These are phyloP conservation scores for Boletus pseudo-olivaceus DNA, from an alignment of 768 basidiomycete genomes.

Conservation along the genomic window DNA sequence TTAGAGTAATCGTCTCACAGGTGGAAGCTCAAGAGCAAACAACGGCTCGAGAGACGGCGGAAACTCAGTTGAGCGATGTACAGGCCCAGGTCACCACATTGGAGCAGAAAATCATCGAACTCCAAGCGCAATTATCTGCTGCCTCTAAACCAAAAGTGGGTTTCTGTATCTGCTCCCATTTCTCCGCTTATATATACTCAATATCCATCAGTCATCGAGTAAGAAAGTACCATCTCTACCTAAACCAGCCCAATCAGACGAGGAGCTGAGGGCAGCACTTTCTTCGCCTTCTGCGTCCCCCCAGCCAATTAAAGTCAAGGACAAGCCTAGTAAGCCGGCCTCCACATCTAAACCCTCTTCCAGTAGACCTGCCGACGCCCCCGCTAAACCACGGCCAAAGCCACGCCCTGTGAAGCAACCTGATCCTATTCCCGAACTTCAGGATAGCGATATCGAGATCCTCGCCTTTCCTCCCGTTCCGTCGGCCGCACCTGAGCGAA, in stretches of 20 bases:
- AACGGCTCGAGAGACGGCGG: slow-evolving; percentile 34
- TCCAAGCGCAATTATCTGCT: slow-evolving; percentile 42
- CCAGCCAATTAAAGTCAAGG: slow-evolving; percentile 11
- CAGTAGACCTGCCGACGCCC: slow-evolving; percentile 11
- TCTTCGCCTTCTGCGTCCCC: slow-evolving; percentile 16
- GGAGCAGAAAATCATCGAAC: slow-evolving; percentile 42
- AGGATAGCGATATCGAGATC: slow-evolving; percentile 34
- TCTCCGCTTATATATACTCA: background rate
- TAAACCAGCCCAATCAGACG: slow-evolving; percentile 15
- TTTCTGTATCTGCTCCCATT: slow-evolving; percentile 6
- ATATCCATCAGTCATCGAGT: slow-evolving; percentile 8
- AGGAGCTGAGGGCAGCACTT: slow-evolving; percentile 21
- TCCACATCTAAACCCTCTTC: slow-evolving; percentile 20
- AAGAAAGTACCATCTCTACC: slow-evolving; percentile 10
- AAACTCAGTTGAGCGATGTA: slow-evolving; percentile 35
- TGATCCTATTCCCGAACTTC: slow-evolving; percentile 14
- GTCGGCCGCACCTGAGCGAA: slow-evolving; percentile 20
- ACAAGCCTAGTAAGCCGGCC: slow-evolving; percentile 10
- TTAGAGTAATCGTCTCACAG: slow-evolving; percentile 28
- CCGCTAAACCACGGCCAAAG: slow-evolving; percentile 25
- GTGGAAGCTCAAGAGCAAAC: slow-evolving; percentile 36
- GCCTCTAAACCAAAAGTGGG: slow-evolving; percentile 31
- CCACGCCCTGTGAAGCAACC: slow-evolving; percentile 14
- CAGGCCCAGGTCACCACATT: slow-evolving; percentile 19
- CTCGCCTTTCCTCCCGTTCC: slow-evolving; percentile 13